phyloP scores from a whole-genome alignment of 2,329 filamentous ascomycete genomes.

The Xylariaceae sp. region DNA sequence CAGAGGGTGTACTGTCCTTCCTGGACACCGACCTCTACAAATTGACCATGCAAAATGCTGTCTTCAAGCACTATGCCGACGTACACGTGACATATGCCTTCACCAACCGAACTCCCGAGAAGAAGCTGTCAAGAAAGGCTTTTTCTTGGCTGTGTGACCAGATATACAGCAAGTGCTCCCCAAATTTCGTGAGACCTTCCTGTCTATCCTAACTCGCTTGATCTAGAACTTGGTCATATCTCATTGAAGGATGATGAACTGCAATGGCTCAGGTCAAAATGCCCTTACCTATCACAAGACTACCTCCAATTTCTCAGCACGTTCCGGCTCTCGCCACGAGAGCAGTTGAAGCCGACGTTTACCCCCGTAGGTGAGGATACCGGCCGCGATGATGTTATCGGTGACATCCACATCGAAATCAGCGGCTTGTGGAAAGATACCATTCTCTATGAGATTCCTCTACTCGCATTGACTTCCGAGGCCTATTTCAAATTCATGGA shows the following conservation, averaged over 20 bases:
- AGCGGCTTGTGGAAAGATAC: constrained; percentile 88
- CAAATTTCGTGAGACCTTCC: constrained; percentile 6
- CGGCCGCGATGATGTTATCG: constrained; percentile 61
- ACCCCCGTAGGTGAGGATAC: constrained; percentile 51
- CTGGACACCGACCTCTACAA: constrained; percentile 89
- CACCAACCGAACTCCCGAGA: constrained; percentile 91
- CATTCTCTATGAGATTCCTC: constrained; percentile 94
- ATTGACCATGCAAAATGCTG: constrained; percentile 96
- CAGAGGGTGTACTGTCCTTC: constrained; percentile 77
- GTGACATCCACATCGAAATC: constrained; percentile 72
- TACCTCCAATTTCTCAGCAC: constrained; percentile 80
- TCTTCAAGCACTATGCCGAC: constrained; percentile 86
- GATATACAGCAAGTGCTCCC: constrained; percentile 60
- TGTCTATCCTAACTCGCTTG: constrained; percentile 12
- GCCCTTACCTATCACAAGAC: constrained; percentile 70
- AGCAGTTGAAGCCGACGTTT: constrained; percentile 75
- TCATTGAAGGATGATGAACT: constrained; percentile 75
- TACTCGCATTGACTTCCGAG: constrained; percentile 87
- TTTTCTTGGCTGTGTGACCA: constrained; percentile 84
- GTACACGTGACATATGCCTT: constrained; percentile 84
- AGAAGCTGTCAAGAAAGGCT: constrained; percentile 79
- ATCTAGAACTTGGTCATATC: constrained; percentile 74
- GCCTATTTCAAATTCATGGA: constrained; percentile 98
- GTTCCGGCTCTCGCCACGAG: constrained; percentile 75
- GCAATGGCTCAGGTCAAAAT: constrained; percentile 71